Percentiles rank a stretch among this genome's conserved stretches.
Conservation (phyloP, 83 land plant genomes). For the Diphasiastrum complanatum region DNA sequence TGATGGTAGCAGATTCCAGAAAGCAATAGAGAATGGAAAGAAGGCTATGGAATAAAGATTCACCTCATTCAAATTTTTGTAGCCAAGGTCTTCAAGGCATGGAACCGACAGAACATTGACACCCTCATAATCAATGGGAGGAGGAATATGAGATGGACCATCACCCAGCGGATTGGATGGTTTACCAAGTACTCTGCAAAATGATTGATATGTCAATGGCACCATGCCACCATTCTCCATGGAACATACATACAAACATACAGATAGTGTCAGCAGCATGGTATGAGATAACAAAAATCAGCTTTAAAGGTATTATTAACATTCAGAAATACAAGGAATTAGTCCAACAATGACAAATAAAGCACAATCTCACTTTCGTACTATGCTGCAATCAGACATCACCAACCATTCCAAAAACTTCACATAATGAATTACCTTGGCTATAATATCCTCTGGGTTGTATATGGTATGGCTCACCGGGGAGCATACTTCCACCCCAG, state of each 20-base stretch:
- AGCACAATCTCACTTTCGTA: not conserved
- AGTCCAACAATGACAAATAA: too few relatives aligned
- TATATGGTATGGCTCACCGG: slow-evolving; percentile 88
- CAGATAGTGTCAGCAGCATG: not conserved
- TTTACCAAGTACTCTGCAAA: slow-evolving; percentile 56
- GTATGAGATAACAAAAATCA: not conserved
- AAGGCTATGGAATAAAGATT: not conserved
- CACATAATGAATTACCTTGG: slow-evolving; percentile 49
- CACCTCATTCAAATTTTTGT: slow-evolving; percentile 54
- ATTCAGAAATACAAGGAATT: too few relatives aligned
- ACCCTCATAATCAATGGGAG: slow-evolving; percentile 40
- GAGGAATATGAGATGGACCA: slow-evolving; percentile 47
- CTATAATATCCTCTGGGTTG: slow-evolving; percentile 62
- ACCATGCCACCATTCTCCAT: slow-evolving; percentile 90
- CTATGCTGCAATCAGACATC: not conserved
- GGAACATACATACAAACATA: too few relatives aligned
- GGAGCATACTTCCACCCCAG: slow-evolving; percentile 64
- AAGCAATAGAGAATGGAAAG: not conserved
- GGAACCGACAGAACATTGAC: slow-evolving; percentile 45
- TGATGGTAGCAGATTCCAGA: not conserved
- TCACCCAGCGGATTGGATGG: slow-evolving; percentile 49
- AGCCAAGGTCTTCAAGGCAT: slow-evolving; percentile 62
- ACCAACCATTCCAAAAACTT: not conserved
- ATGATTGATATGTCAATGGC: slow-evolving; percentile 81
- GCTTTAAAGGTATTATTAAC: too few relatives aligned